Base-by-base conservation (phyloP, 1,139 yeast genomes). In the Hyphopichia burtonii region DNA sequence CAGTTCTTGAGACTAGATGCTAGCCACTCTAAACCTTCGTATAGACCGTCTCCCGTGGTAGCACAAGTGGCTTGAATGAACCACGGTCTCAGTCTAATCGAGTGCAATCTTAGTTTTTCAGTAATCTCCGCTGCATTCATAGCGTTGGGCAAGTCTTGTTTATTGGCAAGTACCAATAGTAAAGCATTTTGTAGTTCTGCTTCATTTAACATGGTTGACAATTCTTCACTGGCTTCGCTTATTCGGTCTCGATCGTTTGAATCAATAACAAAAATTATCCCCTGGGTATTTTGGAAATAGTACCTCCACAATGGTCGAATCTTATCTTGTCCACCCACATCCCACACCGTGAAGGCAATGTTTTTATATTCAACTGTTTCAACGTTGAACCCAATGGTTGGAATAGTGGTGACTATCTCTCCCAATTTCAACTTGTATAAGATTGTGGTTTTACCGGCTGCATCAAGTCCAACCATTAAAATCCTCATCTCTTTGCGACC, bases 101-200 rank as follows among this genome's bases (percentile, higher is more conserved):
- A 65, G 49, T 67, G 71, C 52, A 67, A 67, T 25, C 73, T 72
- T 50, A 67, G 65, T 54, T 66, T 67, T 52, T 67, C 73, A 40
- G 73, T 67, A 59, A 67, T 67, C 55, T 67, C 73, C 47, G 72
- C 72, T 39, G 73, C 73, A 53, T 66, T 67, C 73, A 67, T 67
- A 41, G 73, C 73, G 48, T 67, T 67, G 49, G 73, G 73, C 52
- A 67, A 67, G 59, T 67, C 73, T 56, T 67, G 73, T 59, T 67
- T 67, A 55, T 67, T 67, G 47, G 73, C 73, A 47, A 67, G 66
- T 28, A 67, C 73, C 53, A 67, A 65, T 50, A 67, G 65, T 50
- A 66, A 62, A 41, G 73, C 72, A 47, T 67, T 71, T 56, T 71
- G 63, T 50, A 67, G 66, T 58, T 67, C 73, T 46, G 67, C 72